Conservation (phyloP, 306 rosid genomes). For the Malus orientalis region DNA sequence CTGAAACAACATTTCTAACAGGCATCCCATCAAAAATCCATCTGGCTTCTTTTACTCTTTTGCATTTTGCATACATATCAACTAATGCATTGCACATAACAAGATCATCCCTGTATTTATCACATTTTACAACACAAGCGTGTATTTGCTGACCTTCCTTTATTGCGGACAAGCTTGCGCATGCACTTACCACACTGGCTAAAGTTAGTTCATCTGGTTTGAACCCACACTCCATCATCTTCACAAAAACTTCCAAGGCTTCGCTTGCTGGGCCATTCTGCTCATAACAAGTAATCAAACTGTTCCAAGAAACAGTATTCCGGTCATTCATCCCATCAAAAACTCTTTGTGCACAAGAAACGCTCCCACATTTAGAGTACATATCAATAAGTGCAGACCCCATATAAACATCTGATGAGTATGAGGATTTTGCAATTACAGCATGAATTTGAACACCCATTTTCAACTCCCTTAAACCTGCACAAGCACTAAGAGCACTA, state of each 20-base stretch:
- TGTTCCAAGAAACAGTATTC: conserved; percentile 23
- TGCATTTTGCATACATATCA: conserved; percentile 32
- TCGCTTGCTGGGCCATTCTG: conserved; percentile 22
- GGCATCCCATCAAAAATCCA: conserved; percentile 24
- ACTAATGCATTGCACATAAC: conserved; percentile 22
- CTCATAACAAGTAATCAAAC: conserved; percentile 28
- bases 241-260: conserved; percentile 13
- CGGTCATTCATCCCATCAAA: conserved; percentile 22
- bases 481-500: conserved; percentile 21
- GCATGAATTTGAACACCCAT: conserved; percentile 23
- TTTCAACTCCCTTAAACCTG: conserved; percentile 7
- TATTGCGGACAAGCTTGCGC: conserved; percentile 7
- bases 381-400: conserved; percentile 30
- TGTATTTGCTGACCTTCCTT: conserved; percentile 24
- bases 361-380: conserved; percentile 20
- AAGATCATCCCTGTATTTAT: conserved; percentile 11
- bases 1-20: conserved; percentile 17
- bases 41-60: conserved; percentile 13
- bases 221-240: conserved; percentile 19
- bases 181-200: conserved; percentile 20
- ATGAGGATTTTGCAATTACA: conserved; percentile 11
- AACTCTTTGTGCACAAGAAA: conserved; percentile 1
- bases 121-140: conserved; percentile 14
- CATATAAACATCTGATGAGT: conserved; percentile 13
- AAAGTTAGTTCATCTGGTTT: conserved; percentile 18